Conservation (phyloP, 1,284 basidiomycete species). For the Ganoderma multipileum region DNA sequence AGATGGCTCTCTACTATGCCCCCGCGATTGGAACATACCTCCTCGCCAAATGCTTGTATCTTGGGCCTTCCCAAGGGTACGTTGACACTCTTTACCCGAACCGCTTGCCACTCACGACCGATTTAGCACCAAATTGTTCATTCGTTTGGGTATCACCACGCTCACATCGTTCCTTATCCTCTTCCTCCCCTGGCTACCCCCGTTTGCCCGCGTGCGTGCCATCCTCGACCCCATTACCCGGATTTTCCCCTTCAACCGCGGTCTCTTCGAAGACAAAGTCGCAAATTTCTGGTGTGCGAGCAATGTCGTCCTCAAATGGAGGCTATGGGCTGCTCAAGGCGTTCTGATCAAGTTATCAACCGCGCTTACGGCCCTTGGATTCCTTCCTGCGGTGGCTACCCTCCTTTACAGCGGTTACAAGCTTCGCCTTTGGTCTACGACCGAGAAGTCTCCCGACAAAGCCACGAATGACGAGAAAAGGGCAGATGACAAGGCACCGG, state of each 20-base stretch:
- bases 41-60: slow-evolving; percentile 80
- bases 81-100: slow-evolving; percentile 33
- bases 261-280: slow-evolving; percentile 96
- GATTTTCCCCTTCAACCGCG: slow-evolving; percentile 91
- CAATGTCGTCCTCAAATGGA: slow-evolving; percentile 90
- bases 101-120: background rate
- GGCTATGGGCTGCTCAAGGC: slow-evolving; percentile 53
- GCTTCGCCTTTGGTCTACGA: slow-evolving; percentile 34
- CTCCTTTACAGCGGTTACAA: slow-evolving; percentile 58
- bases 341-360: slow-evolving; percentile 65
- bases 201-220: slow-evolving; percentile 54
- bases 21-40: slow-evolving; percentile 89
- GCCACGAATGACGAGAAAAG: background rate
- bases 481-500: slow-evolving; percentile 12
- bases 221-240: slow-evolving; percentile 76
- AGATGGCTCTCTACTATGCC: slow-evolving; percentile 95
- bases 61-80: slow-evolving; percentile 74
- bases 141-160: slow-evolving; percentile 70
- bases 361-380: slow-evolving; percentile 65
- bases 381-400: slow-evolving; percentile 66
- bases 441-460: background rate
- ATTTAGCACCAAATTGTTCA: slow-evolving; percentile 62
- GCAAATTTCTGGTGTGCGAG: slow-evolving; percentile 95
- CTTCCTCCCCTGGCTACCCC: slow-evolving; percentile 80
- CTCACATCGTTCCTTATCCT: slow-evolving; percentile 67